Evolutionary conservation across 345 rosid species (phyloP).

Genomic region (Gossypium anomalum): DNA sequence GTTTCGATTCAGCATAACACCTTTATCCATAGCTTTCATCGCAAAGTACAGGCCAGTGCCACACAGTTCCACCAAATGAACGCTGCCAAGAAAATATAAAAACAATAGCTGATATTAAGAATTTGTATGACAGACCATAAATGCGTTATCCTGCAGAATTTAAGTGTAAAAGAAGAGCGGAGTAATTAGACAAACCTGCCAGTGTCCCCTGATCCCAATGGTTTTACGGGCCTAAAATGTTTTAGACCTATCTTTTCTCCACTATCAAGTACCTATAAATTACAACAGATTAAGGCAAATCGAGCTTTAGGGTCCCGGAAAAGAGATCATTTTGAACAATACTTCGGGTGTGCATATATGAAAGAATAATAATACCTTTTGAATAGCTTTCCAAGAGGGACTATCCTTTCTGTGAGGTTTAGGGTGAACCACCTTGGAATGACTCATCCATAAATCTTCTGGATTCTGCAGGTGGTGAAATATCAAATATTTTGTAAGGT

Average conservation of each 20-base stretch:
- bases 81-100: constrained; percentile 40
- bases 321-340: not conserved
- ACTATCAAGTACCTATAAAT: constrained; percentile 46
- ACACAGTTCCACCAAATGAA: constrained; percentile 80
- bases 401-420: constrained; percentile 88
- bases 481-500: constrained; percentile 6
- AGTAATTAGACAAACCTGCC: constrained; percentile 60
- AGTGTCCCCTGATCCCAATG: constrained; percentile 95
- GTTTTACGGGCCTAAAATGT: constrained; percentile 84
- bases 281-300: not conserved
- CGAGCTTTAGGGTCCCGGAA: not conserved
- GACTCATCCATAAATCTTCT: constrained; percentile 93
- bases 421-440: constrained; percentile 67
- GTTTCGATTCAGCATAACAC: constrained; percentile 84
- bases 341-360: not conserved
- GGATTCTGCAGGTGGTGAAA: constrained; percentile 55
- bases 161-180: not conserved
- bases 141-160: not conserved
- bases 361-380: constrained; percentile 50
- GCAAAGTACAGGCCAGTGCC: constrained; percentile 73
- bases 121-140: not conserved
- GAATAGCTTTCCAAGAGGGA: constrained; percentile 70
- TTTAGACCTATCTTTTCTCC: constrained; percentile 74
- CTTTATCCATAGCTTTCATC: constrained; percentile 97
- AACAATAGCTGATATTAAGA: not conserved